A percentile compares a stretch with the other conserved stretches of the same genome.
Conservation (phyloP, 2,329 filamentous ascomycete species). For the Pestalotiopsis sp. region DNA sequence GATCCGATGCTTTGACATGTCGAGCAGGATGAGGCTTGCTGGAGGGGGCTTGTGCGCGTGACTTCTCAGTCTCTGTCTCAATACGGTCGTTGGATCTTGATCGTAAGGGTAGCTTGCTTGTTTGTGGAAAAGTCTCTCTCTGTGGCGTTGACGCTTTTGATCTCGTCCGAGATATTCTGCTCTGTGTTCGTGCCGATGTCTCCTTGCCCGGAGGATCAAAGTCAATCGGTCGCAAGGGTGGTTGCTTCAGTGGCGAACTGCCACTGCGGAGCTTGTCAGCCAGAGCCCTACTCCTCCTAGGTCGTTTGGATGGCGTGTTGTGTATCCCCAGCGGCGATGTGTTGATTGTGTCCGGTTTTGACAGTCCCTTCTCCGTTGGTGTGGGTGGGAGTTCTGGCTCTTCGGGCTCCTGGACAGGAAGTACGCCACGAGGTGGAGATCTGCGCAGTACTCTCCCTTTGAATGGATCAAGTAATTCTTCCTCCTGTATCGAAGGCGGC, state of each 20-base stretch:
- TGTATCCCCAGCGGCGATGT: constrained; percentile 64
- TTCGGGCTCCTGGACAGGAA: constrained; percentile 37
- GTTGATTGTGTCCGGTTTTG: constrained; percentile 53
- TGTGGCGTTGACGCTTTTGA: constrained; percentile 11
- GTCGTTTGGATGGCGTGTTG: constrained; percentile 56
- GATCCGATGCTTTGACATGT: constrained; percentile 42
- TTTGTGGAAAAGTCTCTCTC: not conserved
- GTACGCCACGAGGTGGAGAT: constrained; percentile 36
- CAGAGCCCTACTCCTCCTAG: constrained; percentile 44
- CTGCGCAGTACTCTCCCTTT: constrained; percentile 38
- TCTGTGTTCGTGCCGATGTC: not conserved
- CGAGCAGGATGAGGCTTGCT: constrained; percentile 40
- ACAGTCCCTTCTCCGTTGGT: constrained; percentile 48
- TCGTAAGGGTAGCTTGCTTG: not conserved
- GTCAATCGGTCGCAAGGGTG: constrained; percentile 34
- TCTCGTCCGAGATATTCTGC: not conserved
- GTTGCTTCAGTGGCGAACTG: constrained; percentile 53
- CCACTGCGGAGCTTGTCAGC: constrained; percentile 40
- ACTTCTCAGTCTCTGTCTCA: not conserved
- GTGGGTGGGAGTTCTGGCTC: constrained; percentile 69
- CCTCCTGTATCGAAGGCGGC: constrained; percentile 45
- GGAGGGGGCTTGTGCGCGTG: constrained; percentile 7
- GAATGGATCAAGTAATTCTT: constrained; percentile 47
- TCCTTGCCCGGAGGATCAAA: constrained; percentile 15
- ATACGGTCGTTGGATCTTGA: not conserved